Base-by-base conservation (phyloP, 352 stramenopile species). In the Aphanomyces euteiches region DNA sequence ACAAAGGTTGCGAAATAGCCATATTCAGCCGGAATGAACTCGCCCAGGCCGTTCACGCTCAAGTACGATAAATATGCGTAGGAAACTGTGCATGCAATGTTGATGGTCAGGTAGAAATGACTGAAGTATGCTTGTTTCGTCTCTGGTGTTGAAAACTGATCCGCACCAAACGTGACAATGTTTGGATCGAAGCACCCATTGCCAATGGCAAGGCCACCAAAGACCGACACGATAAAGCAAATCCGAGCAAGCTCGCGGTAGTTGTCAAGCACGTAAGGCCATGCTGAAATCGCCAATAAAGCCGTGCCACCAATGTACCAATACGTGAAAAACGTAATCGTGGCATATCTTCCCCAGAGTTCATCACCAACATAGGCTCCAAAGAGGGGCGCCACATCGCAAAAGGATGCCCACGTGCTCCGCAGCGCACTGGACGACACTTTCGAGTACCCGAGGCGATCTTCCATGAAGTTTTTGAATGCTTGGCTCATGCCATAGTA, bases 21-120 rank as follows among this genome's bases (percentile, higher is more conserved):
- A 70, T 94, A 96, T 1, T 92, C 74, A 38, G 79, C 64, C 5
- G 83, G 77, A 37, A 59, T 36, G 38, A 96, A 91, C 0, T 83
- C 69, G 2, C 84, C 83, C 0, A 86, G 81, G 21, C 90, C 90
- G 75, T 95, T 80, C 7, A 96, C 87, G 69, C 88, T 96, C 0
- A 97, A 79, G 53, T 95, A 84, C 8, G 87, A 92, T 2, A 97
- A 73, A 63, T 96, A 92, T 7, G 83, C 87, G 77, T 94, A 97
- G 47, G 88, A 95, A 64, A 97, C 89, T 69, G 96, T 85, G 17
- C 90, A 87, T 57, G 90, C 90, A 41, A 77, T 38, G 66, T 61
- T 17, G 67, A 79, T 48, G 64, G 38, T 45, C 43, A 15, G 4
- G 21, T 78, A 7, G 15, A 79, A 28, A 54, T 75, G 2, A 72